Evolutionary conservation across 352 stramenopile species (phyloP).

Genomic region (Pythium scleroteichum): DNA sequence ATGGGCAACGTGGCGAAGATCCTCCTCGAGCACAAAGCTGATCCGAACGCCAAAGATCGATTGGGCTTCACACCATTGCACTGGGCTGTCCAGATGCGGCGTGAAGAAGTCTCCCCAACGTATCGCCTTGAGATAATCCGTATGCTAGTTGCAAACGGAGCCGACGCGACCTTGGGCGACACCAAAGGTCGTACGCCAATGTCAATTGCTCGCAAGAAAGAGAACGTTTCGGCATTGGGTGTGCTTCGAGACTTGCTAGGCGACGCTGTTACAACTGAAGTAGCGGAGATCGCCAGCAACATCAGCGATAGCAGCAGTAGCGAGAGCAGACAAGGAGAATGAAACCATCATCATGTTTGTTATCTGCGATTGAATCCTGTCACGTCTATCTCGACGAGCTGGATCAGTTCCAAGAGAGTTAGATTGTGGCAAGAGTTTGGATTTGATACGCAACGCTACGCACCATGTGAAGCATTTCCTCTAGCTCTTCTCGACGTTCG

Average conservation of each 20-base stretch:
- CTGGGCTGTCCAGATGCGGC: slow-evolving; percentile 80
- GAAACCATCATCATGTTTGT: slow-evolving; percentile 5
- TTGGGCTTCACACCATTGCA: slow-evolving; percentile 78
- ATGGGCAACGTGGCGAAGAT: slow-evolving; percentile 53
- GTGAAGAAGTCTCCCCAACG: slow-evolving; percentile 62
- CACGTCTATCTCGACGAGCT: slow-evolving; percentile 75
- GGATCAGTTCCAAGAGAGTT: neutral
- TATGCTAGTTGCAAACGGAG: slow-evolving; percentile 61
- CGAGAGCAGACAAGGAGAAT: neutral
- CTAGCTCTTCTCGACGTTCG: slow-evolving; percentile 86
- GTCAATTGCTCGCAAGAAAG: slow-evolving; percentile 65
- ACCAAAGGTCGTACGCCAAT: slow-evolving; percentile 56
- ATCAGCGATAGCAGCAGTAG: slow-evolving; percentile 11
- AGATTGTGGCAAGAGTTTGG: neutral
- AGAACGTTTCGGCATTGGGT: slow-evolving; percentile 58
- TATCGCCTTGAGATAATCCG: slow-evolving; percentile 76
- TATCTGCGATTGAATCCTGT: slow-evolving; percentile 78
- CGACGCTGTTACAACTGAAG: neutral
- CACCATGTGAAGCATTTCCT: slow-evolving; percentile 93
- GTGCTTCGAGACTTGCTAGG: slow-evolving; percentile 60
- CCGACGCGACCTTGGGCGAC: slow-evolving; percentile 44
- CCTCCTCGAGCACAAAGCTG: slow-evolving; percentile 63
- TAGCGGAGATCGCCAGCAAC: neutral
- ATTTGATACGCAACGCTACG: slow-evolving; percentile 14
- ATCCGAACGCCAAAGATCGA: slow-evolving; percentile 58